A percentile compares a stretch with the other conserved stretches of the same genome.
Conservation (phyloP, 441 rosid genomes). For the Erodium trifolium region DNA sequence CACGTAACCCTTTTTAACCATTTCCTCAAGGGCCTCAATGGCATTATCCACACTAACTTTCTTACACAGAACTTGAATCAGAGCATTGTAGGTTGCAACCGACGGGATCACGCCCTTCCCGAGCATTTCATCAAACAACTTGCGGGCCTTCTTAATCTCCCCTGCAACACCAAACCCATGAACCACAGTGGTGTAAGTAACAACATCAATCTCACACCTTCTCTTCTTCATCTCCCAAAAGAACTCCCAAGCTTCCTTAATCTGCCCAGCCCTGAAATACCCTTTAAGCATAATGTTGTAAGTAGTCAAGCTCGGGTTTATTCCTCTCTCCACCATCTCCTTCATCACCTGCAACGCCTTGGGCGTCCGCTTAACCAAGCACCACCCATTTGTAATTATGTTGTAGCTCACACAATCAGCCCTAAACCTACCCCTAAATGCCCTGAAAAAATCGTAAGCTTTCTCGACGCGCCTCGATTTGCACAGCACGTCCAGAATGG, state of each 20-base stretch:
- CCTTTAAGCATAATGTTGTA: conserved; percentile 77
- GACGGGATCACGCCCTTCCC: conserved; percentile 75
- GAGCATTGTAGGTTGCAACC: conserved; percentile 71
- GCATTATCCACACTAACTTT: conserved; percentile 78
- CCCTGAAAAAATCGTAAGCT: conserved; percentile 59
- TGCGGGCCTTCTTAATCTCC: conserved; percentile 53
- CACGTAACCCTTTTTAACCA: conserved; percentile 63
- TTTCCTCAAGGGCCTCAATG: conserved; percentile 54
- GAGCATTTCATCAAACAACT: conserved; percentile 61
- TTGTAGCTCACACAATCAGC: conserved; percentile 70
- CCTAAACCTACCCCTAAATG: conserved; percentile 48
- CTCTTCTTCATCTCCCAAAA: conserved; percentile 88
- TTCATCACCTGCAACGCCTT: conserved; percentile 63
- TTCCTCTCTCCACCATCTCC: conserved; percentile 75
- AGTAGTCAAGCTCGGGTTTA: conserved; percentile 49
- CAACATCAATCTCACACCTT: conserved; percentile 60
- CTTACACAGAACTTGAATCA: conserved; percentile 85
- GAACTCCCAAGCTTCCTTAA: conserved; percentile 69
- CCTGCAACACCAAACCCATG: conserved; percentile 73
- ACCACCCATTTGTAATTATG: conserved; percentile 78
- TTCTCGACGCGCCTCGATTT: conserved; percentile 67
- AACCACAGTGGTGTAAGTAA: conserved; percentile 66
- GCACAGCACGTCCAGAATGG: conserved; percentile 69
- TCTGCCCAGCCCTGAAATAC: conserved; percentile 65
- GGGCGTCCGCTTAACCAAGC: conserved; percentile 69